phyloP scores from a whole-genome alignment of 371 early-diverging fungal species.

The Fennellomyces sp. region DNA sequence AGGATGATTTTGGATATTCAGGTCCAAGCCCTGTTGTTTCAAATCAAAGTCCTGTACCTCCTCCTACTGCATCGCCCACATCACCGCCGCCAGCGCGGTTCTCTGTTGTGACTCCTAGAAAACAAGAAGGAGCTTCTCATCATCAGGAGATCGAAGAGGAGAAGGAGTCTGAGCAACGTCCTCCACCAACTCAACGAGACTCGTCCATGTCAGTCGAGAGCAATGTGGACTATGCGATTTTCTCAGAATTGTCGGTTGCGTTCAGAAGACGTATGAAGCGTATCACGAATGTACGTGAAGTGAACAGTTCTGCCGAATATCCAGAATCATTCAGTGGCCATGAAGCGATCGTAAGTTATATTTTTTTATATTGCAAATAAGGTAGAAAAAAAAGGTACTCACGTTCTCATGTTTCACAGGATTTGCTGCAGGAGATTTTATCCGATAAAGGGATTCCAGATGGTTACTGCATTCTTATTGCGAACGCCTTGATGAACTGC shows the following conservation, averaged over 20 bases:
- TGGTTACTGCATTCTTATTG: slow-evolving; percentile 32
- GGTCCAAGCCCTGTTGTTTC: background rate
- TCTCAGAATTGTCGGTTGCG: slow-evolving; percentile 21
- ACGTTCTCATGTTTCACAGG: slow-evolving; percentile 9
- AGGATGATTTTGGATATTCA: slow-evolving; percentile 8
- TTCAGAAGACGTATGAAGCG: slow-evolving; percentile 23
- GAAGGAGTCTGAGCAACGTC: background rate
- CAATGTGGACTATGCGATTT: slow-evolving; percentile 14
- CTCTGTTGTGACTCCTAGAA: background rate
- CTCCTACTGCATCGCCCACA: background rate
- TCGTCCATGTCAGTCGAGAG: slow-evolving; percentile 5
- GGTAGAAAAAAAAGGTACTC: background rate
- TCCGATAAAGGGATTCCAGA: slow-evolving; percentile 27
- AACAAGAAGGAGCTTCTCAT: background rate
- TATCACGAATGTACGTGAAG: slow-evolving; percentile 29
- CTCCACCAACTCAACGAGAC: background rate
- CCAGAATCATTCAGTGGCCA: slow-evolving; percentile 49
- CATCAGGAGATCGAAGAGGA: background rate
- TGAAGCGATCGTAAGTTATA: slow-evolving; percentile 46
- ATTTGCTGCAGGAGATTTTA: slow-evolving; percentile 17
- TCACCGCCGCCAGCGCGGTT: background rate
- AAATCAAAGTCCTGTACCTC: background rate
- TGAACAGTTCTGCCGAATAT: slow-evolving; percentile 48
- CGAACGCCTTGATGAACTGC: slow-evolving; percentile 40
- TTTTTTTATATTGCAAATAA: background rate